These are phyloP conservation scores for Naganishia friedmannii DNA, from an alignment of 768 basidiomycete species.

Conservation along the genomic window DNA sequence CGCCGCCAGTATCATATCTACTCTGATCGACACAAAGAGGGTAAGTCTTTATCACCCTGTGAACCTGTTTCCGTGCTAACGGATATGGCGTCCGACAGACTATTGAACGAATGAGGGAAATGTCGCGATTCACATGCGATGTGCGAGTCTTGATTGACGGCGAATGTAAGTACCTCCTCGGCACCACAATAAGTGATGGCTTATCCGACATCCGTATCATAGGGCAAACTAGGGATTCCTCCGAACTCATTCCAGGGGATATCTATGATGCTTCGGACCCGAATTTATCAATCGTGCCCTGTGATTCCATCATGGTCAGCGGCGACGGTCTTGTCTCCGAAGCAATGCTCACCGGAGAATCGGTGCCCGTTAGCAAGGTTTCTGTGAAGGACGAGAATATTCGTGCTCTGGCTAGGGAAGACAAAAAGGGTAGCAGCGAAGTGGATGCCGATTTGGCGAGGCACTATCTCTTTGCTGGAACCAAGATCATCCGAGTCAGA, in stretches of 20 bases:
- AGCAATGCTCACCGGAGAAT: conserved; percentile 87
- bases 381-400: conserved; percentile 79
- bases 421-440: conserved; percentile 54
- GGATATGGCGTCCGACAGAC: conserved; percentile 59
- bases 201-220: conserved; percentile 6
- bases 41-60: conserved; percentile 54
- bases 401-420: conserved; percentile 64
- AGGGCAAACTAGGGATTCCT: conserved; percentile 74
- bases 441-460: conserved; percentile 64
- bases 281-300: conserved; percentile 71
- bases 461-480: conserved; percentile 84
- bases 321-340: conserved; percentile 98
- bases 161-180: conserved; percentile 59
- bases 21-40: conserved; percentile 87
- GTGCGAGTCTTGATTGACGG: conserved; percentile 69
- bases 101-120: conserved; percentile 87
- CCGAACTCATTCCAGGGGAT: conserved; percentile 83
- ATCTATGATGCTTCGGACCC: conserved; percentile 81
- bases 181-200: background rate
- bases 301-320: conserved; percentile 85
- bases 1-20: conserved; percentile 73
- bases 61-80: conserved; percentile 2
- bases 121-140: conserved; percentile 84
- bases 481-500: conserved; percentile 81
- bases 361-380: conserved; percentile 89